These are phyloP conservation scores for Dissophora globulifera DNA, from an alignment of 192 early-diverging fungal genomes.

Conservation along the genomic window DNA sequence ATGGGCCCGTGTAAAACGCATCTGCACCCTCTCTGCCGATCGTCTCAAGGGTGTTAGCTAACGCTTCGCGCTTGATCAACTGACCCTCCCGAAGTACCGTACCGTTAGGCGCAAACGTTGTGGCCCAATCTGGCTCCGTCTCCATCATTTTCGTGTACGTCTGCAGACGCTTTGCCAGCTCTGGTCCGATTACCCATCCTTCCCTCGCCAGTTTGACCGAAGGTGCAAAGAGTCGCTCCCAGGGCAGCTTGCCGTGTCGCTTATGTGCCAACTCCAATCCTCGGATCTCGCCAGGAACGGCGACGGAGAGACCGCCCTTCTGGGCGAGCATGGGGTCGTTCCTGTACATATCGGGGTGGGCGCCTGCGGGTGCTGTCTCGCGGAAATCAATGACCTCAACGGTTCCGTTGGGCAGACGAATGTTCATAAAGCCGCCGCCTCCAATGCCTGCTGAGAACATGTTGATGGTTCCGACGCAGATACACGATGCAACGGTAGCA, in stretches of 20 bases:
- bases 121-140: slow-evolving; percentile 53
- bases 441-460: slow-evolving; percentile 92
- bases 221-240: slow-evolving; percentile 82
- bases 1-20: slow-evolving; percentile 65
- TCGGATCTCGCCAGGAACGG: slow-evolving; percentile 89
- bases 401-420: slow-evolving; percentile 69
- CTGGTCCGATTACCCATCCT: slow-evolving; percentile 72
- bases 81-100: slow-evolving; percentile 74
- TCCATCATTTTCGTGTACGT: slow-evolving; percentile 21
- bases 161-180: slow-evolving; percentile 53
- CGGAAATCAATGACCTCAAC: slow-evolving; percentile 87
- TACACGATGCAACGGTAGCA: slow-evolving; percentile 83
- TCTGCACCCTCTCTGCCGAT: slow-evolving; percentile 71
- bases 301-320: slow-evolving; percentile 77
- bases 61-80: slow-evolving; percentile 63
- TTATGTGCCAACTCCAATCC: slow-evolving; percentile 86
- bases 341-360: slow-evolving; percentile 84
- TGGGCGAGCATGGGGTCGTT: slow-evolving; percentile 75
- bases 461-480: slow-evolving; percentile 92
- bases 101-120: slow-evolving; percentile 79
- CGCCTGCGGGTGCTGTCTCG: slow-evolving; percentile 82
- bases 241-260: slow-evolving; percentile 83
- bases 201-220: slow-evolving; percentile 79
- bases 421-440: slow-evolving; percentile 94
- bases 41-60: slow-evolving; percentile 71